Conservation (phyloP, 108 stramenopile species). For the Nitzschia putrida region DNA sequence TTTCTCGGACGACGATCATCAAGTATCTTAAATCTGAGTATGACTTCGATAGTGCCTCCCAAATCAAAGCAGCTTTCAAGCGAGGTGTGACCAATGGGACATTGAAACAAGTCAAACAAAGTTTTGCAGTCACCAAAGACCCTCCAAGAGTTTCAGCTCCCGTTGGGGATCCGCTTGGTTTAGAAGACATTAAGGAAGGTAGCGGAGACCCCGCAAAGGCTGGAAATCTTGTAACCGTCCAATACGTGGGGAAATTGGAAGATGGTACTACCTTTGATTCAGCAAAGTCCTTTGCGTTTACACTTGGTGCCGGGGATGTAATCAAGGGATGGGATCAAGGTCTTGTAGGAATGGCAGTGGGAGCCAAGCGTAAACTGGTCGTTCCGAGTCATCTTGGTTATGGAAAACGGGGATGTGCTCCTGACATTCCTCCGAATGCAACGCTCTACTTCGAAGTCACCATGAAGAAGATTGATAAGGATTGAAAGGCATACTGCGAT, state of each 20-base stretch:
- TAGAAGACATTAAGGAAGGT: slow-evolving; percentile 48
- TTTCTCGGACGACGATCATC: slow-evolving; percentile 60
- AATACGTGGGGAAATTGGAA: slow-evolving; percentile 76
- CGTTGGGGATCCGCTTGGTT: slow-evolving; percentile 39
- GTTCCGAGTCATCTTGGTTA: slow-evolving; percentile 90
- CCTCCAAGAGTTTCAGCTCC: slow-evolving; percentile 20
- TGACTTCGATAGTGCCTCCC: slow-evolving; percentile 56
- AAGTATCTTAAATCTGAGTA: slow-evolving; percentile 80
- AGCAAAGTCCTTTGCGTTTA: slow-evolving; percentile 65
- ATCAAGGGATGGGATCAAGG: slow-evolving; percentile 92
- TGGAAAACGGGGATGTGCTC: slow-evolving; percentile 78
- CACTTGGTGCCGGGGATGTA: slow-evolving; percentile 81
- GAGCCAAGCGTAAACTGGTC: slow-evolving; percentile 79
- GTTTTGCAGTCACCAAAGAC: slow-evolving; percentile 61
- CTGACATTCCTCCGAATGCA: slow-evolving; percentile 86
- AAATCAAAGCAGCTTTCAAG: slow-evolving; percentile 72
- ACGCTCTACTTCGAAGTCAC: slow-evolving; percentile 78
- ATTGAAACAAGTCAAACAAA: slow-evolving; percentile 71
- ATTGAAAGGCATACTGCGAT: background rate
- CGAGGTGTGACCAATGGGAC: slow-evolving; percentile 59
- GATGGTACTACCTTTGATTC: slow-evolving; percentile 71
- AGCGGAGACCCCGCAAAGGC: slow-evolving; percentile 31
- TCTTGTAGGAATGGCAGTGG: slow-evolving; percentile 81
- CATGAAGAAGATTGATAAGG: slow-evolving; percentile 34
- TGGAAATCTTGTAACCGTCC: slow-evolving; percentile 74